Evolutionary conservation across 371 early-diverging fungal genomes (phyloP).

Genomic region (Dichotomocladium elegans): DNA sequence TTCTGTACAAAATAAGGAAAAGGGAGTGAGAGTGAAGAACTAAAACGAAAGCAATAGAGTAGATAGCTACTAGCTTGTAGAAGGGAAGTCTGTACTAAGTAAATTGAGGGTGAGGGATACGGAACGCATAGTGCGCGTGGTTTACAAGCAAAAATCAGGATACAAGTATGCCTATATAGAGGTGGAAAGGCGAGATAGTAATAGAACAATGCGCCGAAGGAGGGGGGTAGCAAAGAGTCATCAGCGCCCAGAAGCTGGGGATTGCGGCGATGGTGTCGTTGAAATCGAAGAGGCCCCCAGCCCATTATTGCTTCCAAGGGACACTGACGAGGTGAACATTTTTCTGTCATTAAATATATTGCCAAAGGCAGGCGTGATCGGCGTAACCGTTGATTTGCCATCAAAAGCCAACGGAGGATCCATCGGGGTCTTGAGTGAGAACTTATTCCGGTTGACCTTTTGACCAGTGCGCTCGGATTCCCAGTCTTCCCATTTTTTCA

Average conservation of each 20-base stretch:
- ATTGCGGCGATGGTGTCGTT: neutral
- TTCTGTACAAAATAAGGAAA: too few relatives aligned
- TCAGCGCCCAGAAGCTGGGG: neutral
- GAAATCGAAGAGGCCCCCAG: neutral
- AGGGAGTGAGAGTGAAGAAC: too few relatives aligned
- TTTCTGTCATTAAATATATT: slow-evolving; percentile 48
- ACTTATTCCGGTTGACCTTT: slow-evolving; percentile 22
- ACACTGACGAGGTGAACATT: slow-evolving; percentile 37
- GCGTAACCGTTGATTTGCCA: slow-evolving; percentile 22
- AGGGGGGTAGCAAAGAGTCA: neutral
- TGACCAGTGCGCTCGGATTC: slow-evolving; percentile 59
- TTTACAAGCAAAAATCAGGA: neutral
- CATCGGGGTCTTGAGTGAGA: slow-evolving; percentile 29
- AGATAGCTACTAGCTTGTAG: too few relatives aligned
- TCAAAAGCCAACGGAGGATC: slow-evolving; percentile 29
- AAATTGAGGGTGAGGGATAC: neutral
- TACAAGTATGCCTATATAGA: neutral
- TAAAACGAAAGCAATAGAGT: too few relatives aligned
- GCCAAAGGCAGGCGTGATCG: slow-evolving; percentile 32
- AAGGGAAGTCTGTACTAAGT: too few relatives aligned
- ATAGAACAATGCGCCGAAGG: neutral
- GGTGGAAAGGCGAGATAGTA: neutral
- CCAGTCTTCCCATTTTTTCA: slow-evolving; percentile 73
- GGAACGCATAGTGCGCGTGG: neutral
- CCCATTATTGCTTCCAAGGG: slow-evolving; percentile 4